A percentile compares a stretch with the other conserved stretches of the same genome.
Conservation (phyloP, 306 rosid genomes). For the Quercus wislizeni region DNA sequence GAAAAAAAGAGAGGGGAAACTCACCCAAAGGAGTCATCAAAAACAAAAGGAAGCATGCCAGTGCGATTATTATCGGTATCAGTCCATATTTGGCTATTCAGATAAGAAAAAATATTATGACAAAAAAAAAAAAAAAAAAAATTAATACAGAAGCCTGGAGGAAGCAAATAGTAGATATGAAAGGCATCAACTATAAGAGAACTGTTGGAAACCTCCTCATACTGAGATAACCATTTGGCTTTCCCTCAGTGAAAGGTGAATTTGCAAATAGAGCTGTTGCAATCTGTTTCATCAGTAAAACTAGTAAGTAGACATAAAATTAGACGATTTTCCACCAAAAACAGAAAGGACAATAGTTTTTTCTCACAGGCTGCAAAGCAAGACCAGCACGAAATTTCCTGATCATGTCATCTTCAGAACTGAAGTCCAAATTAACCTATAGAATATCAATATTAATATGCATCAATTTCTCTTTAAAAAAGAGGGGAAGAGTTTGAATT, state of each 20-base stretch:
- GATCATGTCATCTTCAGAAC: slow-evolving; percentile 94
- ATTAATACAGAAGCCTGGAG: slow-evolving; percentile 13
- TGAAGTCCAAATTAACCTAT: slow-evolving; percentile 94
- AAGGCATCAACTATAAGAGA: slow-evolving; percentile 19
- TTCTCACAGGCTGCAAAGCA: slow-evolving; percentile 95
- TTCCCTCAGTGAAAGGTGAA: slow-evolving; percentile 95
- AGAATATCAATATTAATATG: slow-evolving; percentile 14
- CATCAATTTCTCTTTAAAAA: slow-evolving; percentile 19
- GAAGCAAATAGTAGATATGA: slow-evolving; percentile 2
- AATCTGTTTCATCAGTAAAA: slow-evolving; percentile 59
- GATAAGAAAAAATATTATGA: neutral
- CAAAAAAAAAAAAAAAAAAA: neutral
- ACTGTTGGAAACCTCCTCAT: slow-evolving; percentile 72
- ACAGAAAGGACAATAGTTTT: slow-evolving; percentile 19
- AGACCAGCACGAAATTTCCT: slow-evolving; percentile 93
- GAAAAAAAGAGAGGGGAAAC: neutral
- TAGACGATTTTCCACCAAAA: slow-evolving; percentile 17
- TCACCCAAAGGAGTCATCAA: slow-evolving; percentile 90
- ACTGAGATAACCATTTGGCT: slow-evolving; percentile 92
- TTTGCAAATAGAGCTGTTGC: slow-evolving; percentile 98
- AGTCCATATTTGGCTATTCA: slow-evolving; percentile 87
- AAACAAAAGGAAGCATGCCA: slow-evolving; percentile 98
- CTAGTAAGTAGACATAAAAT: slow-evolving; percentile 25
- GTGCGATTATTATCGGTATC: slow-evolving; percentile 85
- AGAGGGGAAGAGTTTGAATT: neutral